These are phyloP conservation scores for Bimuria novae-zelandiae DNA, from an alignment of 2,329 filamentous ascomycete species.

Conservation along the genomic window DNA sequence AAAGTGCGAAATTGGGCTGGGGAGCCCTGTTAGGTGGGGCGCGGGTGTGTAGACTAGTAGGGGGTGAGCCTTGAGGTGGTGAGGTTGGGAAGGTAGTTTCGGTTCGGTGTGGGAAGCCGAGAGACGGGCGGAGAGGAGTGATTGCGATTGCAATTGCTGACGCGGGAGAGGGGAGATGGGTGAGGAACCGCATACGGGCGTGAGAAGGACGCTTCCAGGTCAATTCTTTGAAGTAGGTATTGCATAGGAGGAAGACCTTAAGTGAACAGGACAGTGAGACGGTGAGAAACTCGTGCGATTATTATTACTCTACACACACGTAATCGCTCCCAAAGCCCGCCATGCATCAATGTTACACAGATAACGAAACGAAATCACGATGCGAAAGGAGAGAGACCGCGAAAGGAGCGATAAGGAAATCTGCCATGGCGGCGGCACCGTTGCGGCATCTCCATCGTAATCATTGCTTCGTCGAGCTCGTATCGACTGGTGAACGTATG, in stretches of 20 bases:
- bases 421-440: slow-evolving; percentile 3
- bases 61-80: no score
- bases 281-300: slow-evolving; percentile 20
- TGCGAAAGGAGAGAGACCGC: neutral
- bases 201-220: no score
- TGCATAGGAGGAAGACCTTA: neutral
- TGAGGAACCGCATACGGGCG: no score
- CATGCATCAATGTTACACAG: slow-evolving; percentile 18
- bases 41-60: neutral
- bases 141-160: no score
- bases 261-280: no score
- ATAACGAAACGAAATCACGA: slow-evolving; percentile 5
- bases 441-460: slow-evolving; percentile 13
- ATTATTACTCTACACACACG: slow-evolving; percentile 19
- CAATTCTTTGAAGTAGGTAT: neutral
- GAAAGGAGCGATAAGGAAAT: neutral
- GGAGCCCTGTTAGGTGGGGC: neutral
- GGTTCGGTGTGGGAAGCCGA: no score
- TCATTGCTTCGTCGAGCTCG: slow-evolving; percentile 20
- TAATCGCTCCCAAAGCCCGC: slow-evolving; percentile 7
- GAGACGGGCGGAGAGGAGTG: no score
- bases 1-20: neutral
- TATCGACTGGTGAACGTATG: slow-evolving; percentile 13
- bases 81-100: no score
- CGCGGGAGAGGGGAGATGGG: no score